Percentiles rank a stretch among this genome's conserved stretches.
Evolutionary conservation across 768 basidiomycete species (phyloP).

Genomic region (Megacollybia marginata): DNA sequence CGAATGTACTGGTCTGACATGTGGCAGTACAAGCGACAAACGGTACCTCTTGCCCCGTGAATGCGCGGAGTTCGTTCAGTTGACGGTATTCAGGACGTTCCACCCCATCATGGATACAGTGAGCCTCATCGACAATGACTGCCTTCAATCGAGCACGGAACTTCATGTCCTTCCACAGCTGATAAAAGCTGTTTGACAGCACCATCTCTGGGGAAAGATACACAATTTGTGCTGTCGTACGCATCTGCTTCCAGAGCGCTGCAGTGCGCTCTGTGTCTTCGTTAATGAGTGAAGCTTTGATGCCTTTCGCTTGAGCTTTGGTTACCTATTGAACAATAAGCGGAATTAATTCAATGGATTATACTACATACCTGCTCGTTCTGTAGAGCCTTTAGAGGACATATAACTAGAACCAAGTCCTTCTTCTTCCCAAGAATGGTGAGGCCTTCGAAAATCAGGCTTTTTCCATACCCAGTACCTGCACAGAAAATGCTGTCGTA

Average conservation of each 20-base stretch:
- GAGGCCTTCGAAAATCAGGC: constrained; percentile 19
- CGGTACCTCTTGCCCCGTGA: constrained; percentile 20
- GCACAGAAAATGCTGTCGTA: constrained; percentile 19
- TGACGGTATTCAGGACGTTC: constrained; percentile 15
- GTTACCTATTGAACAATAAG: not conserved
- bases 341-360: not conserved
- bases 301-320: constrained; percentile 19
- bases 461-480: constrained; percentile 21
- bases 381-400: constrained; percentile 23
- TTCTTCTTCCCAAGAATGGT: constrained; percentile 11
- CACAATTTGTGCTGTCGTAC: constrained; percentile 6
- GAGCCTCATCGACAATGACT: constrained; percentile 24
- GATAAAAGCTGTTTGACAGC: constrained; percentile 14
- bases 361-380: constrained; percentile 18
- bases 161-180: constrained; percentile 19
- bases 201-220: constrained; percentile 21
- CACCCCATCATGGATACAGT: constrained; percentile 27
- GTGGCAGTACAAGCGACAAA: constrained; percentile 22
- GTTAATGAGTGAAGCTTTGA: constrained; percentile 18
- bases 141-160: constrained; percentile 17
- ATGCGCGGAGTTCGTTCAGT: constrained; percentile 13
- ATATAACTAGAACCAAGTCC: constrained; percentile 15
- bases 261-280: constrained; percentile 16
- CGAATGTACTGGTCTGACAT: constrained; percentile 14
- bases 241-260: constrained; percentile 9